Evolutionary conservation across 345 rosid species (phyloP).

Genomic region (Turnera subulata): DNA sequence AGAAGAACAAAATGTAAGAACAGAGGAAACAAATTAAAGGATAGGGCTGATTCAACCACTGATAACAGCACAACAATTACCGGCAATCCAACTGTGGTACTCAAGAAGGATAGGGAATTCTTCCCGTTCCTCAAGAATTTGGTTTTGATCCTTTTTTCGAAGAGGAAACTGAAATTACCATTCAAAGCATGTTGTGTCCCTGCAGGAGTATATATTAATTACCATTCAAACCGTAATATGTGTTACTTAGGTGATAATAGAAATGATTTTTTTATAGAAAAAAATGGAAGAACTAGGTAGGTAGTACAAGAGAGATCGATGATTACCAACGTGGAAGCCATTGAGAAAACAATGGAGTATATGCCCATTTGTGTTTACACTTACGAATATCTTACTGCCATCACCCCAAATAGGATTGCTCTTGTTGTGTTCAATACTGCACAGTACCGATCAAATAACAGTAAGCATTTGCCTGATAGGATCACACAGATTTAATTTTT

Average conservation of each 20-base stretch:
- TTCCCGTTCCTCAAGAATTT: slow-evolving; percentile 22
- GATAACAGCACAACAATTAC: slow-evolving; percentile 16
- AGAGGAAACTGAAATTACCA: slow-evolving; percentile 34
- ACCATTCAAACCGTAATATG: too few relatives aligned
- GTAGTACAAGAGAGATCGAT: too few relatives aligned
- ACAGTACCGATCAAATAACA: neutral
- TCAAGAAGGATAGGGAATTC: slow-evolving; percentile 46
- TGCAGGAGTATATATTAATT: neutral
- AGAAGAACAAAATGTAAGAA: too few relatives aligned
- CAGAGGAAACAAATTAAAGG: neutral
- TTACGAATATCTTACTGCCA: slow-evolving; percentile 29
- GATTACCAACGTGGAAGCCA: slow-evolving; percentile 41
- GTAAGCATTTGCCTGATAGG: neutral
- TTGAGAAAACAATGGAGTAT: slow-evolving; percentile 53
- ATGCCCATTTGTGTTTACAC: slow-evolving; percentile 43
- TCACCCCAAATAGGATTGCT: slow-evolving; percentile 44
- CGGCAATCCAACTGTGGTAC: slow-evolving; percentile 43
- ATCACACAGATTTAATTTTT: too few relatives aligned
- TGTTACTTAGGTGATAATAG: too few relatives aligned
- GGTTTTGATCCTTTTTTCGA: slow-evolving; percentile 34
- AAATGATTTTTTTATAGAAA: too few relatives aligned
- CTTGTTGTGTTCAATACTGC: slow-evolving; percentile 32
- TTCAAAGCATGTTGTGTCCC: slow-evolving; percentile 39
- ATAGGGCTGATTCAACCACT: too few relatives aligned
- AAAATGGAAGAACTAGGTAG: neutral